A percentile compares a stretch with the other conserved stretches of the same genome.
Conservation (phyloP, 352 stramenopile genomes). For the Globisporangium barbulae region DNA sequence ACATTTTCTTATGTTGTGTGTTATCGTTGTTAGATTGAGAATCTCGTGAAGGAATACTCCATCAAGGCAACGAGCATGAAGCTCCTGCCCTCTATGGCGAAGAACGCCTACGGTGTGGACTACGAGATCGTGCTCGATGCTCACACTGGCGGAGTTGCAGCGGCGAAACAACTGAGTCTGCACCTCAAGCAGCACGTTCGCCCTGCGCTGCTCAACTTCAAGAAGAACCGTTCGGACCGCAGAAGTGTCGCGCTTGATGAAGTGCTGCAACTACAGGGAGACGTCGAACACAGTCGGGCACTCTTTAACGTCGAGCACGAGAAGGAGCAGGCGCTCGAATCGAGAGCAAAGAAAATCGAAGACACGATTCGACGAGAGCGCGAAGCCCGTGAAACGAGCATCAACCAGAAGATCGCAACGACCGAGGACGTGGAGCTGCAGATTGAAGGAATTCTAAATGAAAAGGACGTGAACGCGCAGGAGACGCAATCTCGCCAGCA, state of each 20-base stretch:
- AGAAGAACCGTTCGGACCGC: slow-evolving; percentile 59
- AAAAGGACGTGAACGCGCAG: slow-evolving; percentile 44
- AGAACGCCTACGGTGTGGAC: slow-evolving; percentile 77
- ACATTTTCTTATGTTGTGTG: slow-evolving; percentile 24
- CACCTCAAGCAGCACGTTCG: slow-evolving; percentile 68
- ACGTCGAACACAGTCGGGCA: slow-evolving; percentile 55
- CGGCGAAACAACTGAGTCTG: slow-evolving; percentile 47
- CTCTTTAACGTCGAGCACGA: slow-evolving; percentile 50
- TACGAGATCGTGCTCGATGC: slow-evolving; percentile 71
- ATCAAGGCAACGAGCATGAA: slow-evolving; percentile 75
- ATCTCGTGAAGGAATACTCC: slow-evolving; percentile 79
- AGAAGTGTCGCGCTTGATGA: slow-evolving; percentile 56
- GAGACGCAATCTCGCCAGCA: slow-evolving; percentile 36
- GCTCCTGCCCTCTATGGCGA: slow-evolving; percentile 79
- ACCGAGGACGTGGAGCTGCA: slow-evolving; percentile 71
- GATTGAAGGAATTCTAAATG: slow-evolving; percentile 66
- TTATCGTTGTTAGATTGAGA: slow-evolving; percentile 40
- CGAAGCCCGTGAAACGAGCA: slow-evolving; percentile 35
- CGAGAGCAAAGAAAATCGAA: slow-evolving; percentile 49
- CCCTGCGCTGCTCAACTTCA: slow-evolving; percentile 47
- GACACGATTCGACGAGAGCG: slow-evolving; percentile 54
- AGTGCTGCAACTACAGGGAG: slow-evolving; percentile 43
- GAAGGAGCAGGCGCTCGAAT: slow-evolving; percentile 43
- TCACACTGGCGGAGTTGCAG: slow-evolving; percentile 52
- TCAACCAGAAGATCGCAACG: slow-evolving; percentile 42